phyloP scores from a whole-genome alignment of 352 stramenopile species.

The Phytophthora capsici region DNA sequence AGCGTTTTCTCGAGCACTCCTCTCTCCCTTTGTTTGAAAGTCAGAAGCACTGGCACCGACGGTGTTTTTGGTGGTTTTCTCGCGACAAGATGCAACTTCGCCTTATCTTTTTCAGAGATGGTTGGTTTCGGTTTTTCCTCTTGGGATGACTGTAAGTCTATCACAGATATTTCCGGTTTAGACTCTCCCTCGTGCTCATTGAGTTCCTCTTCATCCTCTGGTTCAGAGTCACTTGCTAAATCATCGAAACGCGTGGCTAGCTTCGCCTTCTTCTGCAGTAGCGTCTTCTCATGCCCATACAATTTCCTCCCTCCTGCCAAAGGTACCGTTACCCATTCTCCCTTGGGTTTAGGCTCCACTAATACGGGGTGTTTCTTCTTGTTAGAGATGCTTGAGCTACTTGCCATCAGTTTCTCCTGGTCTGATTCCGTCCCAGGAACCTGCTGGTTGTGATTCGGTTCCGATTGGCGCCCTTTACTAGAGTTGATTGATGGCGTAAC shows the following conservation, averaged over 20 bases:
- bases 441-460: no score
- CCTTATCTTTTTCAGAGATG: not conserved
- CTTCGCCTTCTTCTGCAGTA: not conserved
- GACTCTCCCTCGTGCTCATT: no score
- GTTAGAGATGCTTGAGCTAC: no score
- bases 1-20: not conserved
- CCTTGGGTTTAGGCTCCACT: no score
- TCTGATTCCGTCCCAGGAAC: no score
- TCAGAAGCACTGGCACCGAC: not conserved
- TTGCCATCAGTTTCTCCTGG: no score
- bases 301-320: no score
- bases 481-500: not conserved
- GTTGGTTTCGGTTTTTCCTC: not conserved
- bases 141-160: not conserved
- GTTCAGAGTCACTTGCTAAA: no score
- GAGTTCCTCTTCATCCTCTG: not conserved
- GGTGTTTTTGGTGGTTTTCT: not conserved
- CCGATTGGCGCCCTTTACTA: no score
- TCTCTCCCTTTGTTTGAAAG: constrained; percentile 1
- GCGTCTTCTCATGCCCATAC: not conserved
- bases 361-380: no score
- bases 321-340: no score
- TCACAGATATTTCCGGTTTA: not conserved
- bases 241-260: no score
- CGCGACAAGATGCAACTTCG: not conserved